phyloP scores from a whole-genome alignment of 2,329 filamentous ascomycete genomes.

The Nemania abortiva region DNA sequence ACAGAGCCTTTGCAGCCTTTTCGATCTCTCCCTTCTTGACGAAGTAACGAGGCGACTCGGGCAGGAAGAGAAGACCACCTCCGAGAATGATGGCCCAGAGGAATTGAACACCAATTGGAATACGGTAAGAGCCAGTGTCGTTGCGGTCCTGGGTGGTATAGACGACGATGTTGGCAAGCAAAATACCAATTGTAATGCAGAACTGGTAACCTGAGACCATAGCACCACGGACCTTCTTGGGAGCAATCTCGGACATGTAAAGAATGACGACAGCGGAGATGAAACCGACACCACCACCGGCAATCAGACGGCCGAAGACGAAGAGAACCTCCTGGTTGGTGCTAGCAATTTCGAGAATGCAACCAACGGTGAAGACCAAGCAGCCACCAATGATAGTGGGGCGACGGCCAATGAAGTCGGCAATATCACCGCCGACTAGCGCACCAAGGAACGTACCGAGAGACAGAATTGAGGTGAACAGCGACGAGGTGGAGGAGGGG shows the following conservation, averaged over 20 bases:
- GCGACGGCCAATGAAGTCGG: constrained; percentile 73
- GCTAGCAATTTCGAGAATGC: constrained; percentile 69
- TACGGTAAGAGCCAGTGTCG: constrained; percentile 75
- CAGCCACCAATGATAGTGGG: constrained; percentile 71
- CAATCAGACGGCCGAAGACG: constrained; percentile 73
- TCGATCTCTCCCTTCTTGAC: constrained; percentile 75
- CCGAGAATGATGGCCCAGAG: constrained; percentile 58
- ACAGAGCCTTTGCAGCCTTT: constrained; percentile 68
- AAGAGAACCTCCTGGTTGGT: constrained; percentile 64
- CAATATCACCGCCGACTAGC: constrained; percentile 72
- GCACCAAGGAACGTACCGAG: constrained; percentile 74
- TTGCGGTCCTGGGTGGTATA: constrained; percentile 71
- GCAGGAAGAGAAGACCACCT: constrained; percentile 54
- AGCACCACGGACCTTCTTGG: constrained; percentile 75
- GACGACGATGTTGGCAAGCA: constrained; percentile 76
- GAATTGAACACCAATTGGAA: constrained; percentile 78
- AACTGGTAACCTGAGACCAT: constrained; percentile 82
- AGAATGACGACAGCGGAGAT: constrained; percentile 76
- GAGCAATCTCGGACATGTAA: constrained; percentile 75
- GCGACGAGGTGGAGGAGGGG: constrained; percentile 63
- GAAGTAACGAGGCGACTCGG: constrained; percentile 79
- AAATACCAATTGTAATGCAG: constrained; percentile 79
- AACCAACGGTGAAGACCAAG: constrained; percentile 68
- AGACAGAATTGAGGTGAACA: constrained; percentile 76
- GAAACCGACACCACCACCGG: constrained; percentile 75